These are phyloP conservation scores for Blastocystis sp. DNA, from an alignment of 352 stramenopile genomes.

Conservation along the genomic window DNA sequence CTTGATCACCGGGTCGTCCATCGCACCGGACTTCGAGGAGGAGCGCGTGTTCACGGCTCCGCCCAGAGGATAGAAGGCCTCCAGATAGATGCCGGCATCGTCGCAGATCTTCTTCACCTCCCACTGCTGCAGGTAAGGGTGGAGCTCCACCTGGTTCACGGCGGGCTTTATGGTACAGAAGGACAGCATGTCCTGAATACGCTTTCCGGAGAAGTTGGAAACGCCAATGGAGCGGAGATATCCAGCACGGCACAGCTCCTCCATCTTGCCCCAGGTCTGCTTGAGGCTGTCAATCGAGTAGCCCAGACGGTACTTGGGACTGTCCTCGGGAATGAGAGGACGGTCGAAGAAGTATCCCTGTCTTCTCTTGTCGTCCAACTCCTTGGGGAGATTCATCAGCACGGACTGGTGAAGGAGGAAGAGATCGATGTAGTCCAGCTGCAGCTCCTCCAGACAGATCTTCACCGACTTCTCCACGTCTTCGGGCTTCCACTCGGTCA, in stretches of 20 bases:
- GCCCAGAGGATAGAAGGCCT: slow-evolving; percentile 76
- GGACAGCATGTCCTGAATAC: slow-evolving; percentile 73
- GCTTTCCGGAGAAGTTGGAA: slow-evolving; percentile 75
- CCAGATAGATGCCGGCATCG: slow-evolving; percentile 74
- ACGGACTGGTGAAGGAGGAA: slow-evolving; percentile 49
- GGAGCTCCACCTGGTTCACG: slow-evolving; percentile 79
- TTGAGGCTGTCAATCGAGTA: slow-evolving; percentile 22
- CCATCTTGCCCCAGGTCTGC: slow-evolving; percentile 16
- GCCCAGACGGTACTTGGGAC: slow-evolving; percentile 11
- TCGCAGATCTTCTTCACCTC: slow-evolving; percentile 75
- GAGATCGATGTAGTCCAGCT: slow-evolving; percentile 63
- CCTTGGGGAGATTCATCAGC: slow-evolving; percentile 32
- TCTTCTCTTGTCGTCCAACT: slow-evolving; percentile 18
- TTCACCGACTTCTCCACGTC: slow-evolving; percentile 75
- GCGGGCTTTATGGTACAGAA: slow-evolving; percentile 74
- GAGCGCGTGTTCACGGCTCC: slow-evolving; percentile 71
- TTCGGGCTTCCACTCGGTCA: slow-evolving; percentile 75
- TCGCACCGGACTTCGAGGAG: slow-evolving; percentile 28
- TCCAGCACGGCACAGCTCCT: slow-evolving; percentile 70
- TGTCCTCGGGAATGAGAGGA: background rate
- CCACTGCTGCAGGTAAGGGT: slow-evolving; percentile 76
- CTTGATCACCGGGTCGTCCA: slow-evolving; percentile 73
- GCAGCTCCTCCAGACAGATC: slow-evolving; percentile 18
- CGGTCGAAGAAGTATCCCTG: slow-evolving; percentile 33
- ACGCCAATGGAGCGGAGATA: slow-evolving; percentile 74